Evolutionary conservation across 208 protist genomes (phyloP).

Genomic region (Crithidia brevicula): DNA sequence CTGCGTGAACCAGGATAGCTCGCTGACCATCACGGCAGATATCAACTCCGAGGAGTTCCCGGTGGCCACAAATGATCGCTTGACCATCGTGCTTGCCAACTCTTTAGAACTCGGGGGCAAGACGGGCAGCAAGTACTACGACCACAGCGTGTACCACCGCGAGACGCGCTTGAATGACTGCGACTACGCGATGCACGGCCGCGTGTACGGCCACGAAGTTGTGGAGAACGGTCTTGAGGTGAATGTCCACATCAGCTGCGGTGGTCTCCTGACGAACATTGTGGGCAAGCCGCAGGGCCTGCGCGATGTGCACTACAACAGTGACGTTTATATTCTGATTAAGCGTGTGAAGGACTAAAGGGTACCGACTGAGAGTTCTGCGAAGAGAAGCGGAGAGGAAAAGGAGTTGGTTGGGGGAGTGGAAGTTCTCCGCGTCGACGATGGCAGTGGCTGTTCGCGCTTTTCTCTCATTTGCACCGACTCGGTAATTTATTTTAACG

Average conservation of each 20-base stretch:
- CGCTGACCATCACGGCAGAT: constrained; percentile 86
- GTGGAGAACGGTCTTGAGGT: constrained; percentile 87
- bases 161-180: constrained; percentile 94
- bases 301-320: constrained; percentile 92
- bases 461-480: too few species aligned
- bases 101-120: constrained; percentile 91
- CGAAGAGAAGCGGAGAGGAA: too few species aligned
- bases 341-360: constrained; percentile 82
- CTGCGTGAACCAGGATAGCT: constrained; percentile 80
- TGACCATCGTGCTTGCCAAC: constrained; percentile 94
- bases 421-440: too few species aligned
- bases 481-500: neutral
- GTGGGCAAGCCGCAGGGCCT: constrained; percentile 90
- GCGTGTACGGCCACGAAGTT: constrained; percentile 94
- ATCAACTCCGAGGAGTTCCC: constrained; percentile 98
- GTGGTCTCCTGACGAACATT: constrained; percentile 96
- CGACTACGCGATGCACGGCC: constrained; percentile 98
- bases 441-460: too few species aligned
- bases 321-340: constrained; percentile 86
- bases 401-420: too few species aligned
- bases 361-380: too few species aligned
- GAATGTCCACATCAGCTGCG: constrained; percentile 96
- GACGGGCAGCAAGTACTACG: constrained; percentile 83
- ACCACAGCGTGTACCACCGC: constrained; percentile 91
- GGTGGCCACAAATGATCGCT: constrained; percentile 88